Evolutionary conservation across 169 alveolate species (phyloP), one percentile per base, ranked within the genome.

Genomic region (Plasmodium vivax): DNA sequence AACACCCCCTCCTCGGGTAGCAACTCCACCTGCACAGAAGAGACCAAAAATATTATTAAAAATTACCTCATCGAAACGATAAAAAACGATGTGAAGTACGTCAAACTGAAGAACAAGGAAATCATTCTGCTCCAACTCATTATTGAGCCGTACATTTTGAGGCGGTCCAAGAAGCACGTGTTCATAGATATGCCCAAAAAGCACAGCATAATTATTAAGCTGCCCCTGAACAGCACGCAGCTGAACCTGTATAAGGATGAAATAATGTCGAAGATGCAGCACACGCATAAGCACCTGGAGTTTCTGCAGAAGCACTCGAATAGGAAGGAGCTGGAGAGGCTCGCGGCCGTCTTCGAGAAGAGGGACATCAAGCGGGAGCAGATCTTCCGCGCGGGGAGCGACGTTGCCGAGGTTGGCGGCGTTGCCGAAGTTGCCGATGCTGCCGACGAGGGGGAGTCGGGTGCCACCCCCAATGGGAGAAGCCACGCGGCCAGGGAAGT

Each of bases 81-180:
- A 0, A 90, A 68, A n/a, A 30, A 90, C 72, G 91, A 90, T 56
- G 88, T 80, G 71, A 90, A 90, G n/a, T 62, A 90, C 23, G 51
- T 62, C 10, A 82, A 90, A 6, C 36, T 81, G 23, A 90, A 90
- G 16, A 90, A 90, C 54, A 90, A 73, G 47, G 94, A 90, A 58
- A 80, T 90, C 1, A 90, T 90, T 79, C 80, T 90, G 34, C 54
- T 90, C 34, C 99, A 97, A 80, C 94, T 95, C 79, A 95, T 98
- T n/a, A 93, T 97, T 32, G 98, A 98, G 19, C 99, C 99, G 0
- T 98, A 98, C 88, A 97, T 98, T 41, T 95, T 98, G 62, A 83
- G 99, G 23, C 93, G 99, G 12, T 92, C 97, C 27, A 98, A 98
- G 92, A 93, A 95, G 62, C 98, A 97, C 43, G 99, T 97, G 9